Percentiles rank a stretch among this genome's conserved stretches.
Conservation (phyloP, 345 rosid species). For the Dovyalis caffra region DNA sequence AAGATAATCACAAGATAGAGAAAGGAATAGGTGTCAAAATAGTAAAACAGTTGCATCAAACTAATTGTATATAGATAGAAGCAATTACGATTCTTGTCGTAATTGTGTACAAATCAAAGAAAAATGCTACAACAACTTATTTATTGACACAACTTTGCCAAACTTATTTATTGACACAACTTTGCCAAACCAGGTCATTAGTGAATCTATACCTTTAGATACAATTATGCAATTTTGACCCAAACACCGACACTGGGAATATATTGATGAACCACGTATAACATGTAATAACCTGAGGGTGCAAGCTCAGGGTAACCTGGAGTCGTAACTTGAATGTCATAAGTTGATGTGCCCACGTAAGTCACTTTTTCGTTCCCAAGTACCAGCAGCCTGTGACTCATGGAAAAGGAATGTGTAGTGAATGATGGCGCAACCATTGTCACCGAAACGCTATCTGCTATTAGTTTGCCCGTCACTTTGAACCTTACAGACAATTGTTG, state of each 20-base stretch:
- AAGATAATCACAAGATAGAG: too few species aligned
- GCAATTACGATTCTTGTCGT: not conserved
- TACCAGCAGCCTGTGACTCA: constrained; percentile 71
- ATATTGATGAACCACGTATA: constrained; percentile 61
- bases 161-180: not conserved
- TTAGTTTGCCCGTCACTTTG: constrained; percentile 12
- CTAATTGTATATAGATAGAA: too few species aligned
- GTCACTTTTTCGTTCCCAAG: constrained; percentile 42
- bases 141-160: not conserved
- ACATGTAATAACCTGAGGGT: constrained; percentile 68
- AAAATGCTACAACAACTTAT: not conserved
- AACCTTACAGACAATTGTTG: constrained; percentile 34
- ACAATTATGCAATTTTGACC: constrained; percentile 36
- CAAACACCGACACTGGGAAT: constrained; percentile 77
- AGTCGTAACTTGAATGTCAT: constrained; percentile 39
- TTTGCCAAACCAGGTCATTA: constrained; percentile 27
- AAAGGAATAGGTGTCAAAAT: too few species aligned
- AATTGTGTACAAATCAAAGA: not conserved
- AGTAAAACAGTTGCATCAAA: too few species aligned
- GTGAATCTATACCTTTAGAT: not conserved
- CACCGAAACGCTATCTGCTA: constrained; percentile 35
- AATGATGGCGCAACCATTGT: constrained; percentile 72
- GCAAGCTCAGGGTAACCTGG: constrained; percentile 67
- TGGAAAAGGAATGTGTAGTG: constrained; percentile 72
- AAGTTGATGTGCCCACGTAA: constrained; percentile 23